phyloP scores from a whole-genome alignment of 495 filamentous ascomycete species.

The Penicillium taxi region DNA sequence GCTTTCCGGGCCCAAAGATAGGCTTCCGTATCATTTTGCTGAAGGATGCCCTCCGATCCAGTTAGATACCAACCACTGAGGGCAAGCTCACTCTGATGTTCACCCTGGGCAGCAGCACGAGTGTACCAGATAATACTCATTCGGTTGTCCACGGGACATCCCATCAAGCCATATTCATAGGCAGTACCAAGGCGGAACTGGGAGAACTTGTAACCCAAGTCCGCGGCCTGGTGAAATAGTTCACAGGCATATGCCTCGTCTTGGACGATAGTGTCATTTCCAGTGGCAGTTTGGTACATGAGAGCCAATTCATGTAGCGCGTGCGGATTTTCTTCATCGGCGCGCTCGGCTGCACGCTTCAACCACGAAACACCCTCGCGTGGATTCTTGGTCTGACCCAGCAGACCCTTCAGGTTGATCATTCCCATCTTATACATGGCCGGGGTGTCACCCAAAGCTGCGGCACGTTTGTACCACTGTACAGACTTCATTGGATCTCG shows the following conservation, averaged over 20 bases:
- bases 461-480: slow-evolving; percentile 95
- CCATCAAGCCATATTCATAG: slow-evolving; percentile 84
- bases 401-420: slow-evolving; percentile 87
- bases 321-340: slow-evolving; percentile 86
- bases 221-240: slow-evolving; percentile 80
- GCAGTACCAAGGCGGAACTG: slow-evolving; percentile 83
- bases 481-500: slow-evolving; percentile 89
- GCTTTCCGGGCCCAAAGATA: slow-evolving; percentile 97
- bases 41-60: slow-evolving; percentile 75
- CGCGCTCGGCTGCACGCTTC: slow-evolving; percentile 83
- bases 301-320: slow-evolving; percentile 88
- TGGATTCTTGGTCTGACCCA: slow-evolving; percentile 78
- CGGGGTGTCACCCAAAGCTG: slow-evolving; percentile 77
- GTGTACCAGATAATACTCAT: slow-evolving; percentile 89
- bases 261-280: slow-evolving; percentile 62
- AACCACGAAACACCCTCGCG: slow-evolving; percentile 84
- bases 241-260: slow-evolving; percentile 72
- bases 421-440: slow-evolving; percentile 99
- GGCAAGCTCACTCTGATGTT: slow-evolving; percentile 89
- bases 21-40: slow-evolving; percentile 90
- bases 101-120: slow-evolving; percentile 81
- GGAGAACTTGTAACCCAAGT: slow-evolving; percentile 88
- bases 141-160: slow-evolving; percentile 71
- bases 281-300: slow-evolving; percentile 65
- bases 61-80: slow-evolving; percentile 96